These are phyloP conservation scores for Coprinopsis sp. DNA, from an alignment of 768 basidiomycete genomes.

Conservation along the genomic window DNA sequence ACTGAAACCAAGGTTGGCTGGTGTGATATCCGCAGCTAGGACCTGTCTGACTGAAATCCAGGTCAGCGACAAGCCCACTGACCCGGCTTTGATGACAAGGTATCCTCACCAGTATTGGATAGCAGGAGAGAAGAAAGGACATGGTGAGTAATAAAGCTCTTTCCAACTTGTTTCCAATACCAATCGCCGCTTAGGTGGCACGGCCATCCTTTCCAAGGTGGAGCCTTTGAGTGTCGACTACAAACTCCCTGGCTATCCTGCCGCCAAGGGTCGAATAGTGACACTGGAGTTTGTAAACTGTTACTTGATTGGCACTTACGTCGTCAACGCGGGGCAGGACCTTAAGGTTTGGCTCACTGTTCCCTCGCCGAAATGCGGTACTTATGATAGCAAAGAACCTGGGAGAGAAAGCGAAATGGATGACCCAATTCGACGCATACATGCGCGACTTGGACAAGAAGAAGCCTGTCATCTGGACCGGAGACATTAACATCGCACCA, in stretches of 20 bases:
- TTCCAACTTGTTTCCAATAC: not conserved
- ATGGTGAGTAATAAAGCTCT: slow-evolving; percentile 42
- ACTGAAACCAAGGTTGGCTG: slow-evolving; percentile 76
- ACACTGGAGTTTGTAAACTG: slow-evolving; percentile 73
- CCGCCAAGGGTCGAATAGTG: slow-evolving; percentile 74
- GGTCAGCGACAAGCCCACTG: slow-evolving; percentile 68
- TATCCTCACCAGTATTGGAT: slow-evolving; percentile 78
- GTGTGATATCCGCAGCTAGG: not conserved
- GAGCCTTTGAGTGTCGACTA: slow-evolving; percentile 63
- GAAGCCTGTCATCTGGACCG: slow-evolving; percentile 86
- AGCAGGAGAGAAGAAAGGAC: slow-evolving; percentile 72
- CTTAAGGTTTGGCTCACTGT: slow-evolving; percentile 59
- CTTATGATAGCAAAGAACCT: slow-evolving; percentile 50
- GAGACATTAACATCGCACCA: slow-evolving; percentile 85
- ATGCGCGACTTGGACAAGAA: slow-evolving; percentile 66
- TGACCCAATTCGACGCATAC: slow-evolving; percentile 68
- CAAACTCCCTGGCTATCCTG: slow-evolving; percentile 72
- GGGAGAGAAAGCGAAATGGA: slow-evolving; percentile 75
- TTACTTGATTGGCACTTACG: slow-evolving; percentile 77
- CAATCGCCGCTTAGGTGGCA: slow-evolving; percentile 52
- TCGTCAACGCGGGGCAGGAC: slow-evolving; percentile 74
- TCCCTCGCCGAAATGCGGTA: not conserved
- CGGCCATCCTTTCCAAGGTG: slow-evolving; percentile 73
- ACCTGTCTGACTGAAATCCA: slow-evolving; percentile 21
- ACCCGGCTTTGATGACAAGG: slow-evolving; percentile 49